phyloP scores from a whole-genome alignment of 2,329 filamentous ascomycete genomes.

The Geoglossum cookeanum region DNA sequence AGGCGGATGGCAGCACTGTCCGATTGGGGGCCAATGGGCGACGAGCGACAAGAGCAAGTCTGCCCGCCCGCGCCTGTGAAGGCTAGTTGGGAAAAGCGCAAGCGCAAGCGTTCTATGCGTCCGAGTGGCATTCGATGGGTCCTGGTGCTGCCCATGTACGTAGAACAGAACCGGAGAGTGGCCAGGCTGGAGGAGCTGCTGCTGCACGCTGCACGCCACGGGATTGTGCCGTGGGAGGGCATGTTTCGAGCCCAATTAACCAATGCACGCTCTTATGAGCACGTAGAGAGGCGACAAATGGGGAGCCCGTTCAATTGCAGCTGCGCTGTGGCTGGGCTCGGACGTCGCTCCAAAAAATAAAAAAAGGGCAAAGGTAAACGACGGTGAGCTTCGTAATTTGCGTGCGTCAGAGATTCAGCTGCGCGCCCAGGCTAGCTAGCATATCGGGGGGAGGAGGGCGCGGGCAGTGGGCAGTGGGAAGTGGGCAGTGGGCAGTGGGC shows the following conservation, averaged over 20 bases:
- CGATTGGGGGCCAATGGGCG: background rate
- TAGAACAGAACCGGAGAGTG: too few species aligned
- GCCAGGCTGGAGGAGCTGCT: too few species aligned
- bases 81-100: background rate
- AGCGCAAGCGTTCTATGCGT: background rate
- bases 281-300: too few species aligned
- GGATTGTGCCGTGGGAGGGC: background rate
- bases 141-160: background rate
- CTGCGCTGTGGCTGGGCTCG: background rate
- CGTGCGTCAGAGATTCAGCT: background rate
- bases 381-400: background rate
- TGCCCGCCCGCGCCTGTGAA: background rate
- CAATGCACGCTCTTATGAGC: too few species aligned
- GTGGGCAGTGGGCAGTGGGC: too few species aligned
- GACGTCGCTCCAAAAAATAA: background rate
- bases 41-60: background rate
- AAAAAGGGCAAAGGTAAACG: background rate
- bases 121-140: background rate
- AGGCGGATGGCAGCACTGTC: background rate
- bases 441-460: too few species aligned
- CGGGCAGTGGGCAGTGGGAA: too few species aligned
- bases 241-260: background rate
- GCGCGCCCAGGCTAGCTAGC: too few species aligned
- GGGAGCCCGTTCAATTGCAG: background rate
- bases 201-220: background rate